Percentiles rank a stretch among this genome's conserved stretches.
Conservation (phyloP, 2,329 filamentous ascomycete genomes). For the Hymenoscyphus fructigenus region DNA sequence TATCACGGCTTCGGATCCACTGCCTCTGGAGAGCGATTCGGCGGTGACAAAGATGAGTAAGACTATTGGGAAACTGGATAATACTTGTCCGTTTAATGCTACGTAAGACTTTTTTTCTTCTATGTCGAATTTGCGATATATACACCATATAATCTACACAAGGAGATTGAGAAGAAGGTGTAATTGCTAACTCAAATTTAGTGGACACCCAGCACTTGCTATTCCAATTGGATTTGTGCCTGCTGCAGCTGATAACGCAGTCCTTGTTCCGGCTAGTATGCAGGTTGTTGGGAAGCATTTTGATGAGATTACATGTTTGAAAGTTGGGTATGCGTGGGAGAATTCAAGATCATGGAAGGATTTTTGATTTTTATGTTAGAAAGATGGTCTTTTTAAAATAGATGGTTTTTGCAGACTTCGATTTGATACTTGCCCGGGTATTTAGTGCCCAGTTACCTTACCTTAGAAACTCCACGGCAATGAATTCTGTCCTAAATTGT, state of each 20-base stretch:
- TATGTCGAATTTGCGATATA: not conserved
- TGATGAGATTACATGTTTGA: constrained; percentile 48
- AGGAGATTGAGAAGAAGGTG: not conserved
- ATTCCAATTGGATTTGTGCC: constrained; percentile 48
- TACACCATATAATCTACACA: not conserved
- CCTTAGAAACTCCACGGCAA: too few relatives aligned
- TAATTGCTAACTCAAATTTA: not conserved
- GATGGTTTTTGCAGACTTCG: not conserved
- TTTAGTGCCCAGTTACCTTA: too few relatives aligned
- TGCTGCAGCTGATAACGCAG: constrained; percentile 37
- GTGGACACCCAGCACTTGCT: constrained; percentile 53
- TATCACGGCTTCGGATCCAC: constrained; percentile 45
- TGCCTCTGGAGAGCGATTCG: constrained; percentile 39
- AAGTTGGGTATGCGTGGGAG: constrained; percentile 49
- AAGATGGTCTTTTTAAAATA: not conserved
- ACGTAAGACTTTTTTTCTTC: constrained; percentile 33
- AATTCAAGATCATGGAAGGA: constrained; percentile 22
- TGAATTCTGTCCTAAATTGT: too few relatives aligned
- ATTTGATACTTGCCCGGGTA: too few relatives aligned
- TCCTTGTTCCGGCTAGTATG: constrained; percentile 51
- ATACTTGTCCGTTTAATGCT: constrained; percentile 57
- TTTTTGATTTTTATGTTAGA: constrained; percentile 10
- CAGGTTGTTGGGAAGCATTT: constrained; percentile 54
- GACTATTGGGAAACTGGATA: constrained; percentile 53
- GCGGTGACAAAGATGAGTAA: constrained; percentile 46